Percentiles rank a stretch among this genome's conserved stretches.
phyloP scores from a whole-genome alignment of 176 grass and related monocot species.

The Avena atlantica region DNA sequence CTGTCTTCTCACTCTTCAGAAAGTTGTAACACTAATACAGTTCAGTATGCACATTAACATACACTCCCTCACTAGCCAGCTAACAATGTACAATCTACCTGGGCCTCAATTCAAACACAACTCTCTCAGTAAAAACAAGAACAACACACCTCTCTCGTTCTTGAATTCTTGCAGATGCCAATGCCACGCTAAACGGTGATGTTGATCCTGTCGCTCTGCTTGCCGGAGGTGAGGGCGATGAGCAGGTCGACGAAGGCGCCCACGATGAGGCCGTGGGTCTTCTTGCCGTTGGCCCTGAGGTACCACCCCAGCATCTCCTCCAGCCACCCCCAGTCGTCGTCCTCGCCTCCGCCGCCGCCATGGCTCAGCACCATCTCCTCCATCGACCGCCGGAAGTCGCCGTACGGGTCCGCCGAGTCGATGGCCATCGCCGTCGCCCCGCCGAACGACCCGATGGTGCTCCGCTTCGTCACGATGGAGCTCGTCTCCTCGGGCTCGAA shows the following conservation, averaged over 20 bases:
- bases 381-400: slow-evolving; percentile 83
- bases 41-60: too few species aligned
- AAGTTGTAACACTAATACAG: too few species aligned
- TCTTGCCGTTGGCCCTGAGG: slow-evolving; percentile 72
- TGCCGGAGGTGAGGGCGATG: slow-evolving; percentile 41
- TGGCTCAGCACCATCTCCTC: slow-evolving; percentile 81
- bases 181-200: background rate
- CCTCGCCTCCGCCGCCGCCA: slow-evolving; percentile 14
- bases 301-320: slow-evolving; percentile 93
- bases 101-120: too few species aligned
- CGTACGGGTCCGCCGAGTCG: slow-evolving; percentile 69
- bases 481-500: slow-evolving; percentile 18
- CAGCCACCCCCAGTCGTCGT: slow-evolving; percentile 78
- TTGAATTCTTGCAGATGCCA: background rate
- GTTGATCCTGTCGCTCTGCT: background rate
- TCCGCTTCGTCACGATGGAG: background rate
- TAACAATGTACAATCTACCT: too few species aligned
- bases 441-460: slow-evolving; percentile 28
- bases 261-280: slow-evolving; percentile 70
- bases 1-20: background rate
- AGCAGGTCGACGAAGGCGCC: slow-evolving; percentile 87
- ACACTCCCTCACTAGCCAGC: too few species aligned
- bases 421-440: slow-evolving; percentile 64
- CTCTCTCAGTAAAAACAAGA: background rate
- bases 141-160: background rate